These are phyloP conservation scores for Mycena latifolia DNA, from an alignment of 768 basidiomycete genomes.

Conservation along the genomic window DNA sequence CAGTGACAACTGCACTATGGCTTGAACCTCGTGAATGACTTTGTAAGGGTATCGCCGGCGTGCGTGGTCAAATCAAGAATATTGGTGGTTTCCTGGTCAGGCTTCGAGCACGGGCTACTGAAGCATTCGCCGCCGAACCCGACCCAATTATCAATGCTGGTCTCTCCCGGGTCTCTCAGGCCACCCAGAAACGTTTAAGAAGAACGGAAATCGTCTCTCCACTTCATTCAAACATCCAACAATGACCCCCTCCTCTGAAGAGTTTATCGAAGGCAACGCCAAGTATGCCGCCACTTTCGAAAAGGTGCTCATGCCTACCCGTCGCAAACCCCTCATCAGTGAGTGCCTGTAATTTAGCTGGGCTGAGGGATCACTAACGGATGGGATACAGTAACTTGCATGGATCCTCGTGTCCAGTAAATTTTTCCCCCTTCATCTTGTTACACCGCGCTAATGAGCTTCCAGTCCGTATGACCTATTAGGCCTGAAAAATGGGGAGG, in stretches of 20 bases:
- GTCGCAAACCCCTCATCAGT: neutral
- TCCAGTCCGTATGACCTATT: slow-evolving; percentile 57
- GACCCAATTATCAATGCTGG: neutral
- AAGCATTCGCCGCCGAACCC: neutral
- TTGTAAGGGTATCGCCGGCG: neutral
- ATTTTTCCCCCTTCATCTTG: no score
- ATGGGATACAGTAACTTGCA: slow-evolving; percentile 66
- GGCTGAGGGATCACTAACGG: no score
- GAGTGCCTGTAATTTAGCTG: neutral
- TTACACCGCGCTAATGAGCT: no score
- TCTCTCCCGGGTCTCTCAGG: no score
- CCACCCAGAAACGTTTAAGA: neutral
- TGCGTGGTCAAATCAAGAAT: neutral
- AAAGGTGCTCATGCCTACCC: slow-evolving; percentile 41
- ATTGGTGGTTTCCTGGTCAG: neutral
- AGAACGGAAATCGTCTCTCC: neutral
- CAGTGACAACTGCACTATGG: neutral
- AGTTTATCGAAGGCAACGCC: slow-evolving; percentile 57
- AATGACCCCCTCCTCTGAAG: slow-evolving; percentile 43
- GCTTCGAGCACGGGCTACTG: neutral
- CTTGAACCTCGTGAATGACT: neutral
- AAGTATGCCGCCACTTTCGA: slow-evolving; percentile 60
- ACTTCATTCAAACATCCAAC: slow-evolving; percentile 34
- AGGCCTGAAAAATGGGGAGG: slow-evolving; percentile 62
- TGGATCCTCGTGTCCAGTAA: slow-evolving; percentile 69